A percentile compares a stretch with the other conserved stretches of the same genome.
Conservation (phyloP, 345 rosid genomes). For the Eucalyptus brandiana region DNA sequence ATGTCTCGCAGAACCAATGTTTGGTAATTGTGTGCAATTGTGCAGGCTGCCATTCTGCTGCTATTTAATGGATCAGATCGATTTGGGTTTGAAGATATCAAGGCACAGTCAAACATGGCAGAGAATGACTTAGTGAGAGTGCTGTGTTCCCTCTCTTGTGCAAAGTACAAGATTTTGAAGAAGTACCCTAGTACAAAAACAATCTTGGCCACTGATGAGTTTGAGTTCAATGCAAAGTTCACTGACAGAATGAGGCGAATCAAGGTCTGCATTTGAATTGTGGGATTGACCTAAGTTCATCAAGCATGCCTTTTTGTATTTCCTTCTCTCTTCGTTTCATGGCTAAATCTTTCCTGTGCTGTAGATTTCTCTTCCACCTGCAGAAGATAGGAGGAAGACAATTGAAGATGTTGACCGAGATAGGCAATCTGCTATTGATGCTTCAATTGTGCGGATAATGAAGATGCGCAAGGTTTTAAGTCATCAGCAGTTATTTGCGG, state of each 20-base stretch:
- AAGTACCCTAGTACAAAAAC: slow-evolving; percentile 13
- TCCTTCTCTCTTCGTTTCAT: not conserved
- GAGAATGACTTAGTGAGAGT: slow-evolving; percentile 18
- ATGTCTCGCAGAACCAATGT: not conserved
- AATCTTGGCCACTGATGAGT: slow-evolving; percentile 19
- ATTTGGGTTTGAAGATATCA: slow-evolving; percentile 24
- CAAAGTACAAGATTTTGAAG: slow-evolving; percentile 22
- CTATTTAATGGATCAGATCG: slow-evolving; percentile 24
- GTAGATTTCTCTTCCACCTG: slow-evolving; percentile 24
- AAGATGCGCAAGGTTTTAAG: slow-evolving; percentile 30
- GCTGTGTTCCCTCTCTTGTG: slow-evolving; percentile 30
- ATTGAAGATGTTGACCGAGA: slow-evolving; percentile 26
- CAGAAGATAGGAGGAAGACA: slow-evolving; percentile 19
- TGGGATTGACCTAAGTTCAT: not conserved
- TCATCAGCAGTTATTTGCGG: slow-evolving; percentile 20
- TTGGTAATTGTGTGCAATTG: not conserved
- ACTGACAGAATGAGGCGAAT: slow-evolving; percentile 29
- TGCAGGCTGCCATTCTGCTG: slow-evolving; percentile 22
- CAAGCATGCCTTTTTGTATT: not conserved
- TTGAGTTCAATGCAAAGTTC: slow-evolving; percentile 20
- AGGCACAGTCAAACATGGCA: slow-evolving; percentile 13
- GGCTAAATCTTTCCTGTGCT: not conserved
- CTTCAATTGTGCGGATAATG: slow-evolving; percentile 38
- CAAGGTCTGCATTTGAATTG: slow-evolving; percentile 5
- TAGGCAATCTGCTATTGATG: slow-evolving; percentile 17